Evolutionary conservation across 2,329 filamentous ascomycete genomes (phyloP).

Genomic region (Drechslera avenae): DNA sequence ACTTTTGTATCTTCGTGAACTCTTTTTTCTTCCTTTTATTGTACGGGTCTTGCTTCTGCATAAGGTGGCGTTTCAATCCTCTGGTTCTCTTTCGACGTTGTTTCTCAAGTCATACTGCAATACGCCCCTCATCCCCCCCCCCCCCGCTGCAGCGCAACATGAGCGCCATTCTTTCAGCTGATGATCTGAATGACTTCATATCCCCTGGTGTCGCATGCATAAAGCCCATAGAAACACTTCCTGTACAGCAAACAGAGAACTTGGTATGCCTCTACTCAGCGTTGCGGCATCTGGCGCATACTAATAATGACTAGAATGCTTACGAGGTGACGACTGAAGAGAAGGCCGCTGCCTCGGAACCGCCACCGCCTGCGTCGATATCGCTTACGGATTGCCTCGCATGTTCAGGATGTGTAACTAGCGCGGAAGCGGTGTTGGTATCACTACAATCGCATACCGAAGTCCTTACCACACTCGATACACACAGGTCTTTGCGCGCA

Average conservation of each 20-base stretch:
- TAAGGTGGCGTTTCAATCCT: not conserved
- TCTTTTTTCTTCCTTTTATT: constrained; percentile 9
- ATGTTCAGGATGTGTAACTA: constrained; percentile 96
- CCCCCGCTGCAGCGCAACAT: constrained; percentile 57
- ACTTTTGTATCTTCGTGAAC: constrained; percentile 14
- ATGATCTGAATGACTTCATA: constrained; percentile 99
- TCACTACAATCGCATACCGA: constrained; percentile 92
- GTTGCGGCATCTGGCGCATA: constrained; percentile 23
- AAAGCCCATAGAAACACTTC: constrained; percentile 93
- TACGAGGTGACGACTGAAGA: constrained; percentile 96
- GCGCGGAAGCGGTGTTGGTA: constrained; percentile 95
- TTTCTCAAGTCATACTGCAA: constrained; percentile 1
- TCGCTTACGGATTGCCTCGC: constrained; percentile 96
- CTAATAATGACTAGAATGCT: constrained; percentile 54
- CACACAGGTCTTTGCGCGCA: constrained; percentile 53
- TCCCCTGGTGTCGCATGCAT: constrained; percentile 97
- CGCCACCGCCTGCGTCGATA: constrained; percentile 80
- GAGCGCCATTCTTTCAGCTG: constrained; percentile 95
- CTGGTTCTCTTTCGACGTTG: not conserved
- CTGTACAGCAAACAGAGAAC: constrained; percentile 57
- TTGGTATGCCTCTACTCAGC: constrained; percentile 45
- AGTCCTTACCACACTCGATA: constrained; percentile 81
- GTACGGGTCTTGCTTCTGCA: not conserved
- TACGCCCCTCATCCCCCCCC: too few relatives aligned
- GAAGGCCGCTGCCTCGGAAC: constrained; percentile 61